phyloP scores from a whole-genome alignment of 1,284 basidiomycete species.

The Anthracocystis setariae region DNA sequence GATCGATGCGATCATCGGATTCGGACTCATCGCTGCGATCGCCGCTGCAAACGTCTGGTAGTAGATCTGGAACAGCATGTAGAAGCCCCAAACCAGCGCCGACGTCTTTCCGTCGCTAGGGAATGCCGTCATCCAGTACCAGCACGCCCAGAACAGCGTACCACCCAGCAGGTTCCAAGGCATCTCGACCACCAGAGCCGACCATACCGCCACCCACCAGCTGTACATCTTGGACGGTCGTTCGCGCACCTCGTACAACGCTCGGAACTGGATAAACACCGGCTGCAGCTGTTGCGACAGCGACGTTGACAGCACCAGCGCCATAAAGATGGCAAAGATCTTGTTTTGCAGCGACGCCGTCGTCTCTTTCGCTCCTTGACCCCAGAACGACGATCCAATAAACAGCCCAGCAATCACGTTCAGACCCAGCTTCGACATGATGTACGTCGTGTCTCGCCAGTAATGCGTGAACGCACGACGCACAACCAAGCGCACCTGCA shows the following conservation, averaged over 20 bases:
- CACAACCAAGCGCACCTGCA: conserved; percentile 59
- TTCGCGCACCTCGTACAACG: conserved; percentile 79
- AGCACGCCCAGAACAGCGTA: conserved; percentile 58
- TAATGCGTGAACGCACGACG: conserved; percentile 58
- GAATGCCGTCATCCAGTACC: conserved; percentile 59
- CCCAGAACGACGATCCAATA: conserved; percentile 70
- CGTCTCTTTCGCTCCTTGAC: conserved; percentile 43
- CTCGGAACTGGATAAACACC: conserved; percentile 70
- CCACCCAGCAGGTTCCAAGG: conserved; percentile 62
- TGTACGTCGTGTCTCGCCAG: conserved; percentile 64
- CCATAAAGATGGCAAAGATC: conserved; percentile 74
- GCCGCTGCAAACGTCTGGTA: conserved; percentile 75
- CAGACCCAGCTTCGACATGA: conserved; percentile 70
- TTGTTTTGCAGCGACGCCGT: conserved; percentile 75
- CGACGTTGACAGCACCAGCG: conserved; percentile 58
- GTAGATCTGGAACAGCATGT: conserved; percentile 69
- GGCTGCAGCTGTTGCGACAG: conserved; percentile 67
- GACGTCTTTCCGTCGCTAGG: conserved; percentile 28
- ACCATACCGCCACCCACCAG: conserved; percentile 76
- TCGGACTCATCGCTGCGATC: conserved; percentile 76
- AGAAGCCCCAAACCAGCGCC: conserved; percentile 48
- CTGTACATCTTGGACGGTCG: conserved; percentile 81
- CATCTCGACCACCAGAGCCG: conserved; percentile 69
- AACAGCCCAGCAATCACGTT: conserved; percentile 72
- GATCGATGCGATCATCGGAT: conserved; percentile 75